Evolutionary conservation across 2,329 filamentous ascomycete genomes (phyloP).

Genomic region (Emergomyces orientalis): DNA sequence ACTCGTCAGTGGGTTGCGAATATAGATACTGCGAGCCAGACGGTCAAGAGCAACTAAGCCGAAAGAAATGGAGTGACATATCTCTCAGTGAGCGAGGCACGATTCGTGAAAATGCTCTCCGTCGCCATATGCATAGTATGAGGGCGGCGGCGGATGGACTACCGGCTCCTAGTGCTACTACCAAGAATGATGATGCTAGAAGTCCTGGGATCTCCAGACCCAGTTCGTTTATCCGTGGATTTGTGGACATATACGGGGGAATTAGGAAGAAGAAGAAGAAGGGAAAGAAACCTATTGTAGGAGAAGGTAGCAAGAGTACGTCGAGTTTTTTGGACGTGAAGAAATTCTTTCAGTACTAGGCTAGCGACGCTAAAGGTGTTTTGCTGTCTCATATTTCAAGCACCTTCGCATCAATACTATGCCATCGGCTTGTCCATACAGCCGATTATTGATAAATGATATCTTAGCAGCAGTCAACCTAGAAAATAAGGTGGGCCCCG

Average conservation of each 20-base stretch:
- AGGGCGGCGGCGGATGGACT: background rate
- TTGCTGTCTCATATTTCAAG: background rate
- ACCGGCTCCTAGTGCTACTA: background rate
- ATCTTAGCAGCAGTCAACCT: background rate
- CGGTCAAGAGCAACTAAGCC: background rate
- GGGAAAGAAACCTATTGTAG: background rate
- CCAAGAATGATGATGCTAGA: background rate
- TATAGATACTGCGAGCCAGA: background rate
- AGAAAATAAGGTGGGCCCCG: too few species aligned
- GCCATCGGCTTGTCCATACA: too few species aligned
- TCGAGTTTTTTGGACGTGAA: background rate
- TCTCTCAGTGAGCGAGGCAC: background rate
- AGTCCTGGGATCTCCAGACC: background rate
- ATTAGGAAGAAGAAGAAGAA: background rate
- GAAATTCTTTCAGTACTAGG: background rate
- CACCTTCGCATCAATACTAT: too few species aligned
- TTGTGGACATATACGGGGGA: background rate
- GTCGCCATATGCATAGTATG: background rate
- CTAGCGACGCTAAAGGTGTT: background rate
- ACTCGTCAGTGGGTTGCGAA: background rate
- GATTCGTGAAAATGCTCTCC: background rate
- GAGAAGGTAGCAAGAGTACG: background rate
- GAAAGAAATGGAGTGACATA: background rate
- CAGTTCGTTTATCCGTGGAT: background rate
- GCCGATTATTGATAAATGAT: background rate